Evolutionary conservation across 164 flowering plant genomes (phyloP).

Genomic region (Chimonanthus salicifolius): DNA sequence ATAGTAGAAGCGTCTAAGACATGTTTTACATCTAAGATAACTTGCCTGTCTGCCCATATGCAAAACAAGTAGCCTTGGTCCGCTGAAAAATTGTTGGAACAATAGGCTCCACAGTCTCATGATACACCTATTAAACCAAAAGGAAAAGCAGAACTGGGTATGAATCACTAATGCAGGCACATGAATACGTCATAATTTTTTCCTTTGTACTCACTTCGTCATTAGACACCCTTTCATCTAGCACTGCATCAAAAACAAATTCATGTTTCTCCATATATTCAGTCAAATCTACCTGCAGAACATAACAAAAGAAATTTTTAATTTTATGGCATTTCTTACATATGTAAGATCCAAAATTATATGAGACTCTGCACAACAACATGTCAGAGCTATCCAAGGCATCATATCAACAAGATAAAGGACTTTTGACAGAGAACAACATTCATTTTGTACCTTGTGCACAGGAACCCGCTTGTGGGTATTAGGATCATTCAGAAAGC

Average conservation of each 20-base stretch:
- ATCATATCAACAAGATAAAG: too few relatives aligned
- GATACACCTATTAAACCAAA: slow-evolving; percentile 52
- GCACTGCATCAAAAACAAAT: slow-evolving; percentile 90
- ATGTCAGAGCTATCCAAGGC: not conserved
- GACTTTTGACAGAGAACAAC: too few relatives aligned
- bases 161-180: not conserved
- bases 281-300: slow-evolving; percentile 83
- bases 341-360: not conserved
- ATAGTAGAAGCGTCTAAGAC: not conserved
- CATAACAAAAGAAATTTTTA: not conserved
- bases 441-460: too few relatives aligned
- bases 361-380: not conserved
- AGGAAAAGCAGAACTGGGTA: slow-evolving; percentile 2
- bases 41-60: slow-evolving; percentile 96
- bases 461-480: too few relatives aligned
- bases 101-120: slow-evolving; percentile 81
- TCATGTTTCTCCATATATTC: slow-evolving; percentile 91
- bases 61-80: slow-evolving; percentile 97
- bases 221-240: slow-evolving; percentile 80
- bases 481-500: too few relatives aligned
- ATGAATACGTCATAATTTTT: not conserved
- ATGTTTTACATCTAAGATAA: not conserved
- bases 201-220: slow-evolving; percentile 59
- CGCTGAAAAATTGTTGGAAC: slow-evolving; percentile 83
- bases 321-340: not conserved